Evolutionary conservation across 345 rosid species (phyloP), one percentile per base, ranked within the genome.

Genomic region (Linum usitatissimum): DNA sequence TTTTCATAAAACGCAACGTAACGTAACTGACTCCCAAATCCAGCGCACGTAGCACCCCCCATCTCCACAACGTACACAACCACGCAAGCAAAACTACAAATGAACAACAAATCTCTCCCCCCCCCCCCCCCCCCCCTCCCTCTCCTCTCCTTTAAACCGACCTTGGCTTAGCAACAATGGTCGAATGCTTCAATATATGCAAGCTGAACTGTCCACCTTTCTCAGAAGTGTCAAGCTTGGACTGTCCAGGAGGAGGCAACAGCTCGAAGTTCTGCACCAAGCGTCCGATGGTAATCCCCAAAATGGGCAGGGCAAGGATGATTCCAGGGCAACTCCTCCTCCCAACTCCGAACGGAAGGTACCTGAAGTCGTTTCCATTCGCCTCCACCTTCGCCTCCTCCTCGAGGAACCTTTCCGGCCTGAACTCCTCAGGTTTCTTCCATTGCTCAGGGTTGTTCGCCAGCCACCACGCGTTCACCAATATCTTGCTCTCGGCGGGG

Each of bases 301-400:
- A 80, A 68, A 93, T 93, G 4, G 99, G 99, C 71, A 93, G 63
- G 0, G 99, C 99, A 39, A 93, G 84, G 38, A 93, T 93, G 53
- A 93, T 93, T 55, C 99, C 99, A 0, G 99, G 99, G 76, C 99
- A 93, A 72, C 99, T 93, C 70, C 99, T 83, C 53, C 99, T 79
- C 13, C 99, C 99, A 0, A 83, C 99, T 12, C 99, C 99, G 4
- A 93, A 93, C 0, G 99, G 99, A 28, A 93, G 90, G 75, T 83
- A 93, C 65, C 87, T 79, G 78, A 84, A 90, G 70, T 93, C 99
- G 36, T 93, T 93, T 13, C 99, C 99, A 8, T 75, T 93, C 0
- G 99, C 95, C 71, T 93, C 99, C 13, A 93, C 97, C 64, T 90
- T 87, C 0, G 87, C 72, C 62, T 93, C 99, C 79, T 93, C 99